Conservation (phyloP, 176 grass and related monocot genomes). For the Paspalum vaginatum region DNA sequence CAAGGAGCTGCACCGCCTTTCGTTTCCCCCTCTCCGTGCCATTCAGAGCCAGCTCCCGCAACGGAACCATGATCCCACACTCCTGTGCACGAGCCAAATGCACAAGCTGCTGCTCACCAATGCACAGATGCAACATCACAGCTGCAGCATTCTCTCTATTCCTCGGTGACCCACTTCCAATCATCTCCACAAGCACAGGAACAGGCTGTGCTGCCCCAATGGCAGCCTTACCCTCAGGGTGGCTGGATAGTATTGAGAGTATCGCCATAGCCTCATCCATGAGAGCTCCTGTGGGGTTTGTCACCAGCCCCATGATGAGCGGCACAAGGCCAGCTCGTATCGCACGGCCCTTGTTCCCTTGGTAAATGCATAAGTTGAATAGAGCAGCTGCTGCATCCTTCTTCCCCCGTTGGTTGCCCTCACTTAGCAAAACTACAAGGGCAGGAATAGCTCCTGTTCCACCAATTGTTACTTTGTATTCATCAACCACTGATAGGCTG, state of each 20-base stretch:
- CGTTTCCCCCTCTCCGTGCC: constrained; percentile 82
- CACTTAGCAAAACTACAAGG: constrained; percentile 77
- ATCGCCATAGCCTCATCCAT: constrained; percentile 87
- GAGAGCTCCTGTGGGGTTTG: constrained; percentile 61
- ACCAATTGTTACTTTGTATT: constrained; percentile 85
- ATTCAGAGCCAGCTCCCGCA: constrained; percentile 69
- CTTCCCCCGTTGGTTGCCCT: constrained; percentile 86
- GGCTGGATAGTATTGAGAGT: constrained; percentile 81
- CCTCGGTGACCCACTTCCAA: constrained; percentile 65
- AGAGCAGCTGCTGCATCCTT: constrained; percentile 94
- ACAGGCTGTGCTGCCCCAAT: constrained; percentile 75
- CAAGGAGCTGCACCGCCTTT: constrained; percentile 76
- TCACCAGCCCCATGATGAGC: constrained; percentile 80
- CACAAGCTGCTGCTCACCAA: constrained; percentile 53
- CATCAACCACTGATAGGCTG: constrained; percentile 88
- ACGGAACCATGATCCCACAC: constrained; percentile 63
- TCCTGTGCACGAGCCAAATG: constrained; percentile 59
- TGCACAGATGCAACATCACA: constrained; percentile 75
- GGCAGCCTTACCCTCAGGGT: constrained; percentile 75
- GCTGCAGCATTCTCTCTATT: constrained; percentile 93
- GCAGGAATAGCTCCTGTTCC: constrained; percentile 77
- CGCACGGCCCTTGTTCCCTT: constrained; percentile 83
- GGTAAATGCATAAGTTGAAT: constrained; percentile 96
- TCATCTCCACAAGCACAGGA: constrained; percentile 74
- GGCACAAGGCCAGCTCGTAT: constrained; percentile 85